Evolutionary conservation across 345 rosid species (phyloP), one percentile per base, ranked within the genome.

Genomic region (Limnanthes douglasii): DNA sequence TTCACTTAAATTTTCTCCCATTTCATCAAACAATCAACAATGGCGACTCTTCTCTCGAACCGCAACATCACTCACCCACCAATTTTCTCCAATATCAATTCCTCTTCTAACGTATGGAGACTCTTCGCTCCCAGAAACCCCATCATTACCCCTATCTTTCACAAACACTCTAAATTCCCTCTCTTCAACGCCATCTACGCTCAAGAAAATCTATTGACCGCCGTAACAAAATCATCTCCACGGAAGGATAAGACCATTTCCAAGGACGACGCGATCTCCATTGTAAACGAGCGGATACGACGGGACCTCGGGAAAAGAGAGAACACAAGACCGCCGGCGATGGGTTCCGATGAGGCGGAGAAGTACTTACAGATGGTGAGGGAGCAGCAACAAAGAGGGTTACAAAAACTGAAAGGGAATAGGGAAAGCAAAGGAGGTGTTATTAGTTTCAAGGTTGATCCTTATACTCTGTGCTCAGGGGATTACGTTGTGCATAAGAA

Each of bases 401-500:
- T 88, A 56, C 95, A 69, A 75, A 76, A 78, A 73, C 68, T 88
- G 30, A 83, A 73, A 39, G 90, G 93, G 44, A 53, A 67, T 1
- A 68, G 69, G 53, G 56, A 50, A 20, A 55, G 36, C 2, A 34
- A 53, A 12, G 43, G 53, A 6, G 66, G 64, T 20, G 56, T 41
- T 39, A 70, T 82, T 46, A 78, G 65, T 54, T 86, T 75, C 59
- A 86, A 74, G 64, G 97, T 71, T 40, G 97, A 88, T 36, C 97
- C 97, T 10, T 73, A 79, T 51, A 49, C 37, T 20, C 73, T 88
- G 21, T 43, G 55, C 34, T 55, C 83, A 2, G 95, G 93, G 39
- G 97, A 88, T 42, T 83, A 83, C 63, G 95, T 79, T 29, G 93
- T 88, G 45, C 97, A 88, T 55, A 83, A 76, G 76, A 88, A 88